Evolutionary conservation across 768 basidiomycete species (phyloP).

Genomic region (Mycena filopes): DNA sequence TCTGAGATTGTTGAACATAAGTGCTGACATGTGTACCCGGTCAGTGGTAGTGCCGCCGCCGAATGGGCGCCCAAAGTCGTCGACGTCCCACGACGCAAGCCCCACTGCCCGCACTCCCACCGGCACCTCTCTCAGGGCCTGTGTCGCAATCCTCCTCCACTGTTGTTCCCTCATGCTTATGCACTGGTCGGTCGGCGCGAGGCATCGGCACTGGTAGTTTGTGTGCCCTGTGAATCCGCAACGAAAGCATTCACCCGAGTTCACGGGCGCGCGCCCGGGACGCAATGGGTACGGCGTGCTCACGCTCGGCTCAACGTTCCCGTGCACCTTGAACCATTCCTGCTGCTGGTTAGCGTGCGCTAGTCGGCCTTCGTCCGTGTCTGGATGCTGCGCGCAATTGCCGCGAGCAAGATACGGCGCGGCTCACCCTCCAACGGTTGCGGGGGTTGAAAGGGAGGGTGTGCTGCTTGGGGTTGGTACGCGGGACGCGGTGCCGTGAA

Average conservation of each 20-base stretch:
- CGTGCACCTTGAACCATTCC: background rate
- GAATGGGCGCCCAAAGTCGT: background rate
- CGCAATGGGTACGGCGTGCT: constrained; percentile 21
- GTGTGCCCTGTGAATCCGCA: constrained; percentile 9
- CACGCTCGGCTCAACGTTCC: background rate
- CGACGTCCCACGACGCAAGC: background rate
- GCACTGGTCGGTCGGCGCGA: background rate
- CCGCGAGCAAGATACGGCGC: background rate
- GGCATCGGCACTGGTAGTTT: background rate
- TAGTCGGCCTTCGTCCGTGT: background rate
- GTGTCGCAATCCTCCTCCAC: constrained; percentile 7
- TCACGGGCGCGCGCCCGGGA: constrained; percentile 13
- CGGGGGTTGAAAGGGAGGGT: constrained; percentile 1
- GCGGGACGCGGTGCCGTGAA: background rate
- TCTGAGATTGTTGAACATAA: too few species aligned
- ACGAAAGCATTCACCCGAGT: constrained; percentile 24
- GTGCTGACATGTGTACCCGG: background rate
- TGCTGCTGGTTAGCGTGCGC: constrained; percentile 14
- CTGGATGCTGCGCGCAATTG: constrained; percentile 7
- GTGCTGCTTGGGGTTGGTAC: background rate
- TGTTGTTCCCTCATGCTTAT: background rate
- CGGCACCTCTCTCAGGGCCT: constrained; percentile 1
- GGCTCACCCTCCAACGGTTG: constrained; percentile 9
- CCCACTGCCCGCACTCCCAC: background rate
- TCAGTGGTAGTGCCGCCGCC: background rate